Base-by-base conservation (phyloP, 345 rosid species). In the Rubroshorea leprosula region DNA sequence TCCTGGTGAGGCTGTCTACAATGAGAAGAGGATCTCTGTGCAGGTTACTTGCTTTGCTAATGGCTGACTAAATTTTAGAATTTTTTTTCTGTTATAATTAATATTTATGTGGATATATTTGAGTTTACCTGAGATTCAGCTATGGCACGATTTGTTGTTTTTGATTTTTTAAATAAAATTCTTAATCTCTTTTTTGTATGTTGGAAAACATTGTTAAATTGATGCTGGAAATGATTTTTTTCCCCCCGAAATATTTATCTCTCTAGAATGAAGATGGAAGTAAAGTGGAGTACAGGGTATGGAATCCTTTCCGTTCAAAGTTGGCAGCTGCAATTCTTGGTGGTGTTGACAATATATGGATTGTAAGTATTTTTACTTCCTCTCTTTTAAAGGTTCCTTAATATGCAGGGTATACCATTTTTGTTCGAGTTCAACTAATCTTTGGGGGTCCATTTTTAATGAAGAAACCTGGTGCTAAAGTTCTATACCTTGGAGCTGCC, bases 291-390 rank as follows among this genome's bases (percentile, higher is more conserved):
- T 94, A 94, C 75, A 81, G 99, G 54, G 74, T 94, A 0, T 94
- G 99, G 99, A 94, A 94, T 55, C 99, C 99, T 14, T 90, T 94
- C 81, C 79, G 99, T 17, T 94, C 99, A 0, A 94, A 94, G 76
- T 71, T 90, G 72, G 97, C 99, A 0, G 95, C 99, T 26, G 97
- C 99, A 49, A 73, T 94, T 76, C 95, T 94, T 22, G 99, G 96
- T 64, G 99, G 99, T 72, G 95, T 90, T 71, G 99, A 94, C 62
- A 74, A 94, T 58, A 86, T 94, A 6, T 90, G 89, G 86, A 90
- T 94, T 70, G 99, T 90, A 51, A 80, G 97, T 14, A 5, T 52
- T 26, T 17, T 14, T 0, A 38, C 31, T 9, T 0, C 10, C 13
- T 49, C 7, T 15, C 17, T 26, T 3, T 6, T 47, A n/a, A n/a